phyloP scores from a whole-genome alignment of 768 basidiomycete genomes.

The Mycena polygramma region DNA sequence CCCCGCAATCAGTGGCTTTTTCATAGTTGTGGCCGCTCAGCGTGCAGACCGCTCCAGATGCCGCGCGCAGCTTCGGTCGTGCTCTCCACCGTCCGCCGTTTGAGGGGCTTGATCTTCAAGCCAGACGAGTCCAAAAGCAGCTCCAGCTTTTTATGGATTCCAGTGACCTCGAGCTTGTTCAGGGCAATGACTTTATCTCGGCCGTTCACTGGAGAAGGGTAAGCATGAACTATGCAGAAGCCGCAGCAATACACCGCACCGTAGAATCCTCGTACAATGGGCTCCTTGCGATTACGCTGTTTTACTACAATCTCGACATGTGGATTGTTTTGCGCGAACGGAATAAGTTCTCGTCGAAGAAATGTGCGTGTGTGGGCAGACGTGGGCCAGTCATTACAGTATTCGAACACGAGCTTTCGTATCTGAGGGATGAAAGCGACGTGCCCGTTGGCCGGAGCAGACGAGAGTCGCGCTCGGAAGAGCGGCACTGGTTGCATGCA shows the following conservation, averaged over 20 bases:
- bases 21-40: constrained; percentile 70
- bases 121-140: constrained; percentile 91
- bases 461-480: constrained; percentile 62
- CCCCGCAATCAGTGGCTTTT: constrained; percentile 34
- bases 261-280: constrained; percentile 87
- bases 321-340: constrained; percentile 78
- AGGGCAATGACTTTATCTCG: constrained; percentile 91
- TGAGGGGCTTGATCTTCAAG: constrained; percentile 85
- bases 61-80: constrained; percentile 86
- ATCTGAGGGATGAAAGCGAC: constrained; percentile 79
- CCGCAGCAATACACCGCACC: constrained; percentile 57
- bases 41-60: constrained; percentile 92
- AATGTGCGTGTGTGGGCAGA: constrained; percentile 80
- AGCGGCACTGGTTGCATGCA: constrained; percentile 43
- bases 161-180: constrained; percentile 79
- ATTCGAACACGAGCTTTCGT: constrained; percentile 92
- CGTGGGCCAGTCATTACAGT: constrained; percentile 86
- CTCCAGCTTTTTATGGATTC: constrained; percentile 82
- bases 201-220: constrained; percentile 75
- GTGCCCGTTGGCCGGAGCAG: constrained; percentile 82
- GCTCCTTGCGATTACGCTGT: constrained; percentile 67
- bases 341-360: constrained; percentile 71
- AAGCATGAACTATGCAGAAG: constrained; percentile 35
- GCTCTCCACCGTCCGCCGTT: constrained; percentile 82
- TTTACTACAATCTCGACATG: constrained; percentile 76